Evolutionary conservation across 2,329 filamentous ascomycete species (phyloP).

Genomic region (Xylaria sp.): DNA sequence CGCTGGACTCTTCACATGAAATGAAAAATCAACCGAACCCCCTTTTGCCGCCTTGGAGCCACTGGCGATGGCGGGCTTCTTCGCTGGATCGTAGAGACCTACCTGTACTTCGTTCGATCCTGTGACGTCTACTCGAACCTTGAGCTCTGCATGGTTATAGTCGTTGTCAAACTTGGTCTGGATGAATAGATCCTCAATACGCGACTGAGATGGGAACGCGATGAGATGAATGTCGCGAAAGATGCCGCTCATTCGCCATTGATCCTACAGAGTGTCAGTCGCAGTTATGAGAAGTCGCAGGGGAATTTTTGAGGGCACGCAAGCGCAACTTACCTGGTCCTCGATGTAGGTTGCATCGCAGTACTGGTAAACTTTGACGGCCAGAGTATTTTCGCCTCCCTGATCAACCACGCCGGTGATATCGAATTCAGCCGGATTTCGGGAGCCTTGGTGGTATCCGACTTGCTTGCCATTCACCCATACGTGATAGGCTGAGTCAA

Average conservation of each 20-base stretch:
- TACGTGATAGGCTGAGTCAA: slow-evolving; percentile 71
- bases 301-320: too few species aligned
- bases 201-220: slow-evolving; percentile 61
- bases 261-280: slow-evolving; percentile 54
- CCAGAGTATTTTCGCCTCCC: slow-evolving; percentile 59
- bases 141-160: slow-evolving; percentile 63
- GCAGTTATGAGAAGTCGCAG: neutral
- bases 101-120: slow-evolving; percentile 33
- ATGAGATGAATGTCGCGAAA: slow-evolving; percentile 69
- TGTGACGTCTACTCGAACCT: slow-evolving; percentile 53
- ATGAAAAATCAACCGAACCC: slow-evolving; percentile 40
- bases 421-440: slow-evolving; percentile 72
- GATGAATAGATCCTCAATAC: slow-evolving; percentile 68
- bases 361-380: slow-evolving; percentile 70
- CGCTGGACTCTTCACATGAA: slow-evolving; percentile 56
- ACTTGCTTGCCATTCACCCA: slow-evolving; percentile 69
- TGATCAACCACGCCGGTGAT: slow-evolving; percentile 59
- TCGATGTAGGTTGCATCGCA: slow-evolving; percentile 72
- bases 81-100: slow-evolving; percentile 50
- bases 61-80: slow-evolving; percentile 65
- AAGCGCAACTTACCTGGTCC: slow-evolving; percentile 54
- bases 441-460: slow-evolving; percentile 70
- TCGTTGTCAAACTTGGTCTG: slow-evolving; percentile 63
- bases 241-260: slow-evolving; percentile 67
- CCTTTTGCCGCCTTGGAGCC: slow-evolving; percentile 57